Evolutionary conservation across 202 grass and related monocot species (phyloP).

Genomic region (Schoenoplectus tabernaemontani): DNA sequence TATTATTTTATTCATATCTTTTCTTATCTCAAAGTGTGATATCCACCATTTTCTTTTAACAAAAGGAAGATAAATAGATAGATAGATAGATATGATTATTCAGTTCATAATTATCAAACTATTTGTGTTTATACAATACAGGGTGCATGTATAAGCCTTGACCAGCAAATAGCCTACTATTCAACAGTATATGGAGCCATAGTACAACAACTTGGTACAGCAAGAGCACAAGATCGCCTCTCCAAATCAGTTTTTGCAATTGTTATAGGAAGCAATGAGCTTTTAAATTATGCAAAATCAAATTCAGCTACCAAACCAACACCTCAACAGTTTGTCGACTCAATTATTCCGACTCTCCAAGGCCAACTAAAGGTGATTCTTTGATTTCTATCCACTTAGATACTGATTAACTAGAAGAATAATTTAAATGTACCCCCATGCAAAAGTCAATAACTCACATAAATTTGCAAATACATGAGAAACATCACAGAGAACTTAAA

Average conservation of each 20-base stretch:
- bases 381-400: not conserved
- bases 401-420: not conserved
- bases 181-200: constrained; percentile 18
- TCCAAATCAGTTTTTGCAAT: constrained; percentile 35
- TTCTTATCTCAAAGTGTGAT: no score
- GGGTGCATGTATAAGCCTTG: constrained; percentile 29
- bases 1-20: no score
- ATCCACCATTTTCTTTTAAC: no score
- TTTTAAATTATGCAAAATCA: constrained; percentile 31
- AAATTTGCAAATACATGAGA: not conserved
- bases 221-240: constrained; percentile 22
- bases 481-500: not conserved
- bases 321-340: constrained; percentile 26
- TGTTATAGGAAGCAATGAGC: constrained; percentile 46
- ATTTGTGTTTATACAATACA: no score
- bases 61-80: no score
- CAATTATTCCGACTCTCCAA: constrained; percentile 21
- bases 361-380: constrained; percentile 35
- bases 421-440: not conserved
- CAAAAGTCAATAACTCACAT: no score
- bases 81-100: not conserved
- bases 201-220: constrained; percentile 29
- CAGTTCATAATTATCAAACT: not conserved
- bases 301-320: constrained; percentile 20
- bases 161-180: constrained; percentile 42